Evolutionary conservation across 2,329 filamentous ascomycete genomes (phyloP).

Genomic region (Pseudogymnoascus sp.): DNA sequence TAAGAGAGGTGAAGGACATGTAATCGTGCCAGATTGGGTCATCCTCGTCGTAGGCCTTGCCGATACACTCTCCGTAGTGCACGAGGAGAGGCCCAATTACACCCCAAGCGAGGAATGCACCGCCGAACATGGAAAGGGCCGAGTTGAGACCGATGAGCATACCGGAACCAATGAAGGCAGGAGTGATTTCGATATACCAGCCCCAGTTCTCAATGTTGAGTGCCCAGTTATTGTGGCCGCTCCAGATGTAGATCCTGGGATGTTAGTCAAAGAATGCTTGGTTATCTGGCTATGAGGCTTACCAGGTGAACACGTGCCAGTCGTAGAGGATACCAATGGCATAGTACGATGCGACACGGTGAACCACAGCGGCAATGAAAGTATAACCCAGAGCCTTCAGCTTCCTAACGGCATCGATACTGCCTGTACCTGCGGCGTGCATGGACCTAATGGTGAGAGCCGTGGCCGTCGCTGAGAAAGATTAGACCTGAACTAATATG

Average conservation of each 20-base stretch:
- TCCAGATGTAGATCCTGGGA: constrained; percentile 48
- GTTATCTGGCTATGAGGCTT: constrained; percentile 10
- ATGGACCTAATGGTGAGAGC: constrained; percentile 57
- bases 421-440: constrained; percentile 48
- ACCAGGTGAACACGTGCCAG: constrained; percentile 46
- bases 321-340: constrained; percentile 53
- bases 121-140: constrained; percentile 49
- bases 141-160: constrained; percentile 47
- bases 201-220: constrained; percentile 53
- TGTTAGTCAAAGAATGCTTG: constrained; percentile 16
- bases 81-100: constrained; percentile 52
- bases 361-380: constrained; percentile 43
- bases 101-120: constrained; percentile 38
- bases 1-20: constrained; percentile 34
- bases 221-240: constrained; percentile 42
- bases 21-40: constrained; percentile 39
- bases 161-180: constrained; percentile 50
- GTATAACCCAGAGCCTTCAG: constrained; percentile 46
- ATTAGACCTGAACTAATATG: background rate
- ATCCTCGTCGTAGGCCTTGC: constrained; percentile 23
- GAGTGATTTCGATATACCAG: constrained; percentile 52
- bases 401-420: constrained; percentile 46
- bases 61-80: constrained; percentile 43
- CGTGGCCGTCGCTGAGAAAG: constrained; percentile 42
- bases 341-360: constrained; percentile 52